Evolutionary conservation across 495 filamentous ascomycete genomes (phyloP).

Genomic region (Neurospora tetrasperma): DNA sequence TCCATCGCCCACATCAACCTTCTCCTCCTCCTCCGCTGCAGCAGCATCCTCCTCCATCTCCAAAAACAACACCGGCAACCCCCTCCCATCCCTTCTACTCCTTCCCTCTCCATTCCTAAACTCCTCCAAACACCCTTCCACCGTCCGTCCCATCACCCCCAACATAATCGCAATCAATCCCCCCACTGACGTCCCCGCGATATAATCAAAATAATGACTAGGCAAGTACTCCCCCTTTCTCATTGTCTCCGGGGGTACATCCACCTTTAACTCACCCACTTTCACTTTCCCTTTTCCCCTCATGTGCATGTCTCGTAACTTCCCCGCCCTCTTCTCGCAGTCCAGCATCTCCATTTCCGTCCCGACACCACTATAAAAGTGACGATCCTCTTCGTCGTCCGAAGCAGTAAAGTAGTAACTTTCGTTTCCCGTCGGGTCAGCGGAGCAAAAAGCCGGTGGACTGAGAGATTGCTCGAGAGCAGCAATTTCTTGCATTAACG

Average conservation of each 20-base stretch:
- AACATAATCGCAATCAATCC: conserved; percentile 29
- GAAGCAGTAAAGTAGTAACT: background rate
- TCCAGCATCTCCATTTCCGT: background rate
- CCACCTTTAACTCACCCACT: background rate
- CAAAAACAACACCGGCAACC: background rate
- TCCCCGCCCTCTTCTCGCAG: background rate
- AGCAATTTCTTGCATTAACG: conserved; percentile 19
- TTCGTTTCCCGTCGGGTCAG: conserved; percentile 17
- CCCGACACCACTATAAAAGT: too few relatives aligned
- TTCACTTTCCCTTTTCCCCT: background rate
- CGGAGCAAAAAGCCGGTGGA: conserved; percentile 14
- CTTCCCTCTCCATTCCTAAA: conserved; percentile 8
- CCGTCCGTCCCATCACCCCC: conserved; percentile 20
- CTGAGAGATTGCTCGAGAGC: conserved; percentile 13
- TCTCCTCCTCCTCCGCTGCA: too few relatives aligned
- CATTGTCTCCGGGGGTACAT: conserved; percentile 30
- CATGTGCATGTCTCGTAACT: background rate
- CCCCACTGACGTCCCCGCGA: conserved; percentile 30
- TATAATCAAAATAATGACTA: conserved; percentile 38
- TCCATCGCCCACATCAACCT: background rate
- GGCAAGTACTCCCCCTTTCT: conserved; percentile 35
- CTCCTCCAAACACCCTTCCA: conserved; percentile 21
- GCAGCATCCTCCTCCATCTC: background rate
- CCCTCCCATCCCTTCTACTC: background rate
- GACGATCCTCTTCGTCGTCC: background rate